Conservation (phyloP, 2,329 filamentous ascomycete genomes). For the Colletotrichum godetiae region DNA sequence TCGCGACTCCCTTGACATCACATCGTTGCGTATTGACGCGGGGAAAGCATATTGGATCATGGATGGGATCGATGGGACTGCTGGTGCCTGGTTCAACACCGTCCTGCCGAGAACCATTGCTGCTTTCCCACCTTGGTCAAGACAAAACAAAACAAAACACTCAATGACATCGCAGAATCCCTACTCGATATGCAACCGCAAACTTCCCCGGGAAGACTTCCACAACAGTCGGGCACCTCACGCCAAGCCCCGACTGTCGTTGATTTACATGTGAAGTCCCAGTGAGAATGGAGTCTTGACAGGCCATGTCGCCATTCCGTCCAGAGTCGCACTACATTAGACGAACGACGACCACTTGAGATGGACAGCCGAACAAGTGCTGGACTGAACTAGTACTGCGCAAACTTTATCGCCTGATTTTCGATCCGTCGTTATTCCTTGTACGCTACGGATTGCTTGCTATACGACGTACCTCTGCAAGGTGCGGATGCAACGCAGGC, state of each 20-base stretch:
- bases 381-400: not conserved
- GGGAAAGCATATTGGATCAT: not conserved
- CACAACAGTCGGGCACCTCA: not conserved
- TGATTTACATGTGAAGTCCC: constrained; percentile 16
- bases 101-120: not conserved
- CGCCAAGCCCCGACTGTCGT: not conserved
- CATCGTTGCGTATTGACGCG: not conserved
- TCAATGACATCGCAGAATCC: not conserved
- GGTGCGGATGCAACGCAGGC: constrained; percentile 4
- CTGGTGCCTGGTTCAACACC: not conserved
- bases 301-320: not conserved
- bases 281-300: constrained; percentile 1
- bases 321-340: constrained; percentile 16
- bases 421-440: not conserved
- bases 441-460: not conserved
- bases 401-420: constrained; percentile 1
- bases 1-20: not conserved
- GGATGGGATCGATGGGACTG: not conserved
- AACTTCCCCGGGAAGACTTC: not conserved
- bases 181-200: not conserved
- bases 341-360: constrained; percentile 8
- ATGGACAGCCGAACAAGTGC: not conserved
- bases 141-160: not conserved
- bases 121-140: not conserved
- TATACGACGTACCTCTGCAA: constrained; percentile 1